Evolutionary conservation across 1,284 basidiomycete species (phyloP).

Genomic region (Ganoderma multipileum): DNA sequence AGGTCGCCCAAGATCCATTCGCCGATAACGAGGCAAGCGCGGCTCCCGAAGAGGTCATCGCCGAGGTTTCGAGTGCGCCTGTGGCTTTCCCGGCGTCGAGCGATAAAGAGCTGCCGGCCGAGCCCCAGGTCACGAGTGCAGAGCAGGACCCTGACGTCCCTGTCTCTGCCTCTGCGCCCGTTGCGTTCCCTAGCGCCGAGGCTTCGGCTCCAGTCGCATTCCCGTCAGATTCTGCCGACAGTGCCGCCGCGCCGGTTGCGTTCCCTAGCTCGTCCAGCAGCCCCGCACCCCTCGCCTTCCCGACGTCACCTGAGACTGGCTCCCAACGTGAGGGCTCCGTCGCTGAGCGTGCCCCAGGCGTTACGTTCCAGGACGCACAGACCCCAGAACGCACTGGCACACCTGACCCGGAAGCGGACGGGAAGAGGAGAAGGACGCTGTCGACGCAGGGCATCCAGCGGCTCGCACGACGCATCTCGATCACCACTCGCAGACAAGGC

Average conservation of each 20-base stretch:
- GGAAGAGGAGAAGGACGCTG: constrained; percentile 73
- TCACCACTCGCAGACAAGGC: constrained; percentile 65
- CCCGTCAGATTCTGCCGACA: constrained; percentile 30
- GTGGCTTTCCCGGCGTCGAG: constrained; percentile 27
- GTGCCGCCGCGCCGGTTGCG: constrained; percentile 33
- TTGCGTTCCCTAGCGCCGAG: constrained; percentile 39
- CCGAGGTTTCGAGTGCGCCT: constrained; percentile 13
- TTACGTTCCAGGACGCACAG: constrained; percentile 48
- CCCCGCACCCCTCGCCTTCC: constrained; percentile 45
- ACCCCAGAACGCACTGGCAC: constrained; percentile 55
- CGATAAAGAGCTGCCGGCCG: constrained; percentile 26
- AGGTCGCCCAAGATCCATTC: constrained; percentile 29
- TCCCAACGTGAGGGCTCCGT: constrained; percentile 39
- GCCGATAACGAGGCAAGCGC: constrained; percentile 23
- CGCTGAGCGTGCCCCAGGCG: constrained; percentile 40
- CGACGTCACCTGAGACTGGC: constrained; percentile 41
- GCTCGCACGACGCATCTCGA: constrained; percentile 73
- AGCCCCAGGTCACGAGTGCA: constrained; percentile 21
- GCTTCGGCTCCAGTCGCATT: constrained; percentile 39
- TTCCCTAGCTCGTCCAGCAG: constrained; percentile 35
- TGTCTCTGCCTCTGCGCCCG: constrained; percentile 21
- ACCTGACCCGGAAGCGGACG: constrained; percentile 73
- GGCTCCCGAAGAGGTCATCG: constrained; percentile 11
- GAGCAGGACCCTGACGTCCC: constrained; percentile 14
- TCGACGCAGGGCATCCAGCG: constrained; percentile 86